phyloP scores from a whole-genome alignment of 495 filamentous ascomycete species.

The Tuber aestivum region DNA sequence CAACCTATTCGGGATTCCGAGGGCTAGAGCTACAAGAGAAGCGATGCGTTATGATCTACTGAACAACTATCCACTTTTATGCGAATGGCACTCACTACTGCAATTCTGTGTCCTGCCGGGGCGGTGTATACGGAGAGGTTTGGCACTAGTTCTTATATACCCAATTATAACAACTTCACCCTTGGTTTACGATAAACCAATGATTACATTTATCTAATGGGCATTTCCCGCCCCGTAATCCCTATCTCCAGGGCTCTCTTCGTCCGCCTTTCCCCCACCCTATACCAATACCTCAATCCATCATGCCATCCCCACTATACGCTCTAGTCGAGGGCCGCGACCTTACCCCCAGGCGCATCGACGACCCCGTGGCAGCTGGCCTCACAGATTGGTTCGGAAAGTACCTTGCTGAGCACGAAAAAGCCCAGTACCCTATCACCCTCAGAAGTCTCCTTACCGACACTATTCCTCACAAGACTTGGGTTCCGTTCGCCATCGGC shows the following conservation, averaged over 20 bases:
- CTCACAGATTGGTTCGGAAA: conserved; percentile 17
- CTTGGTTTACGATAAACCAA: not conserved
- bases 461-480: conserved; percentile 7
- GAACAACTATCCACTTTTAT: not conserved
- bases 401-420: conserved; percentile 9
- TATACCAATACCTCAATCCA: not conserved
- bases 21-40: not conserved
- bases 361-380: conserved; percentile 12
- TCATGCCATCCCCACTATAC: conserved; percentile 7
- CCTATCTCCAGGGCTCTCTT: not conserved
- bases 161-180: not conserved
- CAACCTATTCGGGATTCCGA: not conserved
- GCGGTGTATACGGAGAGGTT: not conserved
- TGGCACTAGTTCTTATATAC: not conserved
- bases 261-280: not conserved
- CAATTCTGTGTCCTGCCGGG: not conserved
- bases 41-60: not conserved
- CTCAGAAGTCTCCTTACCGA: not conserved
- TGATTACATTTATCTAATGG: not conserved
- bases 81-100: not conserved
- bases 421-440: conserved; percentile 2
- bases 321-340: conserved; percentile 12
- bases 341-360: conserved; percentile 6
- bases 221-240: not conserved
- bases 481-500: conserved; percentile 9